Base-by-base conservation (phyloP, 2,329 filamentous ascomycete genomes). In the Colletotrichum navitas region DNA sequence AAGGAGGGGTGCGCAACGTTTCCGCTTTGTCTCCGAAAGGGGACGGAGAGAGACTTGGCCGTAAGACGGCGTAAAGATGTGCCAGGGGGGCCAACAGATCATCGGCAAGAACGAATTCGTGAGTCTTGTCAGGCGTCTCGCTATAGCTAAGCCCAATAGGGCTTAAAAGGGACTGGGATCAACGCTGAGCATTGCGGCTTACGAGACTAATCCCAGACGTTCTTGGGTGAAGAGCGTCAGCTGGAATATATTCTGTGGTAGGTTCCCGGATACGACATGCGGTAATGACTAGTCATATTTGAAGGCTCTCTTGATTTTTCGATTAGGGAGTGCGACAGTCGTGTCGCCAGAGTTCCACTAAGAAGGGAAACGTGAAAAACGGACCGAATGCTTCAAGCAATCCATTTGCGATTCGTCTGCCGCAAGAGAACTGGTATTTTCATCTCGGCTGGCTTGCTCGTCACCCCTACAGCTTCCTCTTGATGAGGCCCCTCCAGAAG, bases 401-500 rank as follows among this genome's bases (percentile, higher is more conserved):
- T 7, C 18, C 41, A 36, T 18, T 34, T 55, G 18, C 18, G 18
- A 12, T 55, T n/a, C 29, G 51, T 34, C 18, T n/a, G 32, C 18
- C 32, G 36, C 12, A 11, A 36, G 12, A n/a, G 32, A 56, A 21
- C 21, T 39, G 12, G 14, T 16, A 16, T 26, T 47, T 1, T 5
- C 6, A 47, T 47, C 59, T 3, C 7, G 3, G 2, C 32, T 10
- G 26, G 26, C 41, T 24, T 11, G 11, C 4, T 18, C 29, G 21
- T n/a, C 41, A 14, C 5, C 14, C 32, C 73, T 79, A 94, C 2
- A 91, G 81, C 85, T 97, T 98, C 77, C 92, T 89, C 84, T 90
- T 94, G 26, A 99, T 84, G 77, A 99, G 79, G 0, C 96, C 96
- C 78, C 89, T 93, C 83, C 97, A 97, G 80, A 97, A 99, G 82